Evolutionary conservation across 805 yeast species (phyloP).

Genomic region (Yamadazyma takamatsuzukensis): DNA sequence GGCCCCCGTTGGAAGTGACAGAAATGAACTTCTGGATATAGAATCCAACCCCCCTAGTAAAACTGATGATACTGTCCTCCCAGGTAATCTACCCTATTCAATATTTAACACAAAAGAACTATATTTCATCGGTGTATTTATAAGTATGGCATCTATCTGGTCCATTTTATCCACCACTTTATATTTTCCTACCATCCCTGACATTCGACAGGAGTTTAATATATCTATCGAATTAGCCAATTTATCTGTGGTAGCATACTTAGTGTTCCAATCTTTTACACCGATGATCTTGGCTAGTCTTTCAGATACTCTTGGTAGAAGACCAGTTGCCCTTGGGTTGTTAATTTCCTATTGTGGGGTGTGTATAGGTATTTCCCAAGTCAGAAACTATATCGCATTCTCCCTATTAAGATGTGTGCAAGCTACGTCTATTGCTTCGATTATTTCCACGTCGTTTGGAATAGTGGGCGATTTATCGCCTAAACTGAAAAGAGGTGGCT

Average conservation of each 20-base stretch:
- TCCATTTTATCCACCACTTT: conserved; percentile 71
- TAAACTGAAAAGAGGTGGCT: conserved; percentile 61
- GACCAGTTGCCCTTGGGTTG: conserved; percentile 58
- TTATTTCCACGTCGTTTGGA: conserved; percentile 64
- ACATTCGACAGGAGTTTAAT: conserved; percentile 48
- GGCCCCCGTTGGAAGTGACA: too few relatives aligned
- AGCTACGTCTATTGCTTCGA: conserved; percentile 69
- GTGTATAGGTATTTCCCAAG: conserved; percentile 59
- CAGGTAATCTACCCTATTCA: too few relatives aligned
- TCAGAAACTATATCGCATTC: conserved; percentile 51
- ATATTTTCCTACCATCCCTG: conserved; percentile 70
- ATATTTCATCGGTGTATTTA: conserved; percentile 29
- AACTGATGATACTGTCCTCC: too few relatives aligned
- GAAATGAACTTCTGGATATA: too few relatives aligned
- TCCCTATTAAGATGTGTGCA: conserved; percentile 64
- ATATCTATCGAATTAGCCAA: conserved; percentile 57
- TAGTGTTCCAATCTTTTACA: conserved; percentile 66
- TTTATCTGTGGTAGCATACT: conserved; percentile 69
- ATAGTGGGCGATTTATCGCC: conserved; percentile 67
- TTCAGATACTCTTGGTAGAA: conserved; percentile 66
- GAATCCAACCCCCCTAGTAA: too few relatives aligned
- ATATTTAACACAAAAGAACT: conserved; percentile 42
- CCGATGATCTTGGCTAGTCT: conserved; percentile 65
- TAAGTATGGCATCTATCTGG: conserved; percentile 50
- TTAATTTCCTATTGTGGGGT: conserved; percentile 51